Base-by-base conservation (phyloP, 2,329 filamentous ascomycete genomes). In the Fusarium concolor region DNA sequence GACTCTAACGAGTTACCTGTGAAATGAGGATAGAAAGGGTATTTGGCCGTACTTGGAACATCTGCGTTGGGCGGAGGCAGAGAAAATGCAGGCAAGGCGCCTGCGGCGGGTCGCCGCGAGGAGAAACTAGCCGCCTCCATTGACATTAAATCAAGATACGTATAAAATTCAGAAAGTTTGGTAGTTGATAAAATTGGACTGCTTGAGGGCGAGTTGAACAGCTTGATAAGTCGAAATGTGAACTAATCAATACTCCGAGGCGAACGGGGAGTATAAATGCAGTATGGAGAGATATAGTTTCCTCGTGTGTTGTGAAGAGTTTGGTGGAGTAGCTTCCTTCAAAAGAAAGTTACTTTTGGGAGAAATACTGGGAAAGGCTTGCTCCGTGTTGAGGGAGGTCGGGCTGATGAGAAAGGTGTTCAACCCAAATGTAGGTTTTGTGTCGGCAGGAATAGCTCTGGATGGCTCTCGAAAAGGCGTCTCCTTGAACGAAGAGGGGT, bases 31-130 rank as follows among this genome's bases (percentile, higher is more conserved):
- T 66, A 71, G 53, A 68, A 47, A 51, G 72, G 52, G 39, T 66
- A 71, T 74, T 66, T 67, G 62, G 67, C 45, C 77, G 75, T 77
- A 78, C 78, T 79, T 76, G 78, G 76, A 68, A 78, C 71, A 62
- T 79, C 77, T 62, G 76, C 59, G 47, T 72, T 77, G 24, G 78
- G 78, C 44, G 77, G 77, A 54, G 78, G 78, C 33, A 79, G 74
- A 62, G 76, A 74, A 56, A 79, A 79, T 38, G 77, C 63, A n/a
- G 77, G 78, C 54, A 79, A 60, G 17, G 72, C 54, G 65, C 75
- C 74, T 20, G 78, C 74, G 24, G 78, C 77, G 44, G 76, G 71
- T 38, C 78, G 78, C 59, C 78, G 75, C 35, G 76, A 73, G 11
- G 78, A 69, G 62, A 79, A 79, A 60, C 76, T 77, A 49, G 71